Conservation (phyloP, 2,329 filamentous ascomycete species). For the Thyridium curvatum region DNA sequence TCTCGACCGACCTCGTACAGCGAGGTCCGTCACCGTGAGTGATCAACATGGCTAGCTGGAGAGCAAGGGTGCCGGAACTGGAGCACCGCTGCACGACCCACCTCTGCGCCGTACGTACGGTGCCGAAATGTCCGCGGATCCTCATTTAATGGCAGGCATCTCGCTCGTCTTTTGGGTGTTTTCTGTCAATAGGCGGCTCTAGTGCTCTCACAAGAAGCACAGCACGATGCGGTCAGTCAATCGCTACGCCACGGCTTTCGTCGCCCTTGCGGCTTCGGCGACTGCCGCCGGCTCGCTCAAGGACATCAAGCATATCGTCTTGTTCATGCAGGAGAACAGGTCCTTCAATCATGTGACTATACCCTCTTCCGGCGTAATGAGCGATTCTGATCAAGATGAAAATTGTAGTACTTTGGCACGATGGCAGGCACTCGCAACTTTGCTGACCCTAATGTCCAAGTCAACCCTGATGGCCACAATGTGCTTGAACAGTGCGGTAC, state of each 20-base stretch:
- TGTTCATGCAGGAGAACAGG: constrained; percentile 46
- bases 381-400: constrained; percentile 15
- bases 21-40: too few relatives aligned
- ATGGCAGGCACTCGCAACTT: constrained; percentile 50
- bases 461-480: constrained; percentile 32
- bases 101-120: too few relatives aligned
- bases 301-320: constrained; percentile 50
- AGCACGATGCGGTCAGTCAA: neutral
- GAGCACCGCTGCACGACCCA: too few relatives aligned
- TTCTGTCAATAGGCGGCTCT: neutral
- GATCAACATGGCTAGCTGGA: too few relatives aligned
- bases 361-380: neutral
- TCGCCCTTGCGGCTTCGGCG: too few relatives aligned
- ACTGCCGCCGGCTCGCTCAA: constrained; percentile 3
- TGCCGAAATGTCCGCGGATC: neutral
- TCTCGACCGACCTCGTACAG: too few relatives aligned
- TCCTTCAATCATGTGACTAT: neutral
- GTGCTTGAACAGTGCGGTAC: constrained; percentile 36
- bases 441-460: constrained; percentile 46
- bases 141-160: neutral
- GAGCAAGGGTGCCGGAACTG: too few relatives aligned
- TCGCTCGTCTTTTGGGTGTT: neutral
- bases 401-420: constrained; percentile 43
- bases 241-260: too few relatives aligned
- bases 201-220: neutral